Conservation (phyloP, 2,329 filamentous ascomycete genomes). For the Aspergillus sp. region DNA sequence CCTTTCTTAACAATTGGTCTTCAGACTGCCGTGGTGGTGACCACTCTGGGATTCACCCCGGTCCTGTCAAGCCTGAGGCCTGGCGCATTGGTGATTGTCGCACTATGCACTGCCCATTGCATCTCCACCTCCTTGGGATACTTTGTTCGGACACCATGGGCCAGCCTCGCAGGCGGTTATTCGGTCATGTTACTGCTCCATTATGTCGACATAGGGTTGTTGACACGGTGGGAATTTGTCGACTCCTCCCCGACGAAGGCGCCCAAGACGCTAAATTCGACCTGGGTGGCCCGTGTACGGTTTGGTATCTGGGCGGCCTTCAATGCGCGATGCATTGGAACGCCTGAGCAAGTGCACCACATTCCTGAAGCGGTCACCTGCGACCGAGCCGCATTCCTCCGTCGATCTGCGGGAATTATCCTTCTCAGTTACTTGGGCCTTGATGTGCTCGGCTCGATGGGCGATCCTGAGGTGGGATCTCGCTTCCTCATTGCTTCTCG, state of each 20-base stretch:
- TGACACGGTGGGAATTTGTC: conserved; percentile 5
- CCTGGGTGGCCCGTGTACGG: background rate
- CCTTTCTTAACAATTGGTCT: background rate
- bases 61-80: background rate
- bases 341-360: conserved; percentile 5
- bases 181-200: conserved; percentile 9
- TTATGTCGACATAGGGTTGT: conserved; percentile 1
- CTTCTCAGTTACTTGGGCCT: conserved; percentile 1
- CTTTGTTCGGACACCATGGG: conserved; percentile 1
- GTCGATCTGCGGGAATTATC: background rate
- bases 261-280: background rate
- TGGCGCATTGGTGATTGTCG: background rate
- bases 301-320: conserved; percentile 9
- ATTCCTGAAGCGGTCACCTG: background rate
- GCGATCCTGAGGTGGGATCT: background rate
- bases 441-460: background rate
- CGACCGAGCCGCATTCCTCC: background rate
- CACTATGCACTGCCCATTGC: conserved; percentile 2
- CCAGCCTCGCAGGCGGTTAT: conserved; percentile 8
- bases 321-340: conserved; percentile 10
- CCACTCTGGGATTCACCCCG: background rate
- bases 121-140: background rate
- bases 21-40: background rate
- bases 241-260: background rate
- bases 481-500: background rate